These are phyloP conservation scores for Aureobasidium vineae DNA, from an alignment of 2,329 filamentous ascomycete species.

Conservation along the genomic window DNA sequence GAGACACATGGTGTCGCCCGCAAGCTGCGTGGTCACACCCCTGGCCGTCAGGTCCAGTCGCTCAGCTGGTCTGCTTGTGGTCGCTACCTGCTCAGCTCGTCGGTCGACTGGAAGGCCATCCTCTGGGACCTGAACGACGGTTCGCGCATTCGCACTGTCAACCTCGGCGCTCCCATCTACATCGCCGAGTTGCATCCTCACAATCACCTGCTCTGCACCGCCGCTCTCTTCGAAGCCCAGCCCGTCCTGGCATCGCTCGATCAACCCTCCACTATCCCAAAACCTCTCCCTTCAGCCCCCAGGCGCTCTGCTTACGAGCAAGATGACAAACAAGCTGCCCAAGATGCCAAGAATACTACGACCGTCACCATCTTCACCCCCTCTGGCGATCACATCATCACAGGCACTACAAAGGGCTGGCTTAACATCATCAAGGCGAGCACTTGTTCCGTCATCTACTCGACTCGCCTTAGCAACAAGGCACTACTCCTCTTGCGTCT, in stretches of 20 bases:
- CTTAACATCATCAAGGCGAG: constrained; percentile 89
- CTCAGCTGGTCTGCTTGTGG: constrained; percentile 94
- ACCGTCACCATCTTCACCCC: constrained; percentile 88
- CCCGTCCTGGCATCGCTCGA: constrained; percentile 75
- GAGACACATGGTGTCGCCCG: constrained; percentile 96
- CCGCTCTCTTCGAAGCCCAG: constrained; percentile 89
- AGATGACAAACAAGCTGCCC: constrained; percentile 84
- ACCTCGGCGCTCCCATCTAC: constrained; percentile 90
- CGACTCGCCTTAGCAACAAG: constrained; percentile 80
- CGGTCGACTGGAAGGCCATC: constrained; percentile 94
- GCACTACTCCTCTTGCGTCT: constrained; percentile 86
- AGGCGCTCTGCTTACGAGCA: constrained; percentile 68
- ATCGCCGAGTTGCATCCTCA: constrained; percentile 92
- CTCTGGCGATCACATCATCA: constrained; percentile 81
- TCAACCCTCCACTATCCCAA: constrained; percentile 59
- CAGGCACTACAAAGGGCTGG: constrained; percentile 93
- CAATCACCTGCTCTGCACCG: constrained; percentile 83
- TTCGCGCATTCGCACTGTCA: constrained; percentile 73
- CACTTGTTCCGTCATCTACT: constrained; percentile 80
- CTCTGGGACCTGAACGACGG: constrained; percentile 86
- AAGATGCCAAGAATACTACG: constrained; percentile 92
- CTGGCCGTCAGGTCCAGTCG: constrained; percentile 77
- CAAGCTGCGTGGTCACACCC: constrained; percentile 86
- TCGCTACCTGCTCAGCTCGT: constrained; percentile 85
- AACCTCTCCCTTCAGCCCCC: constrained; percentile 76